Base-by-base conservation (phyloP, 2,329 filamentous ascomycete genomes). In the Colletotrichum sublineola region DNA sequence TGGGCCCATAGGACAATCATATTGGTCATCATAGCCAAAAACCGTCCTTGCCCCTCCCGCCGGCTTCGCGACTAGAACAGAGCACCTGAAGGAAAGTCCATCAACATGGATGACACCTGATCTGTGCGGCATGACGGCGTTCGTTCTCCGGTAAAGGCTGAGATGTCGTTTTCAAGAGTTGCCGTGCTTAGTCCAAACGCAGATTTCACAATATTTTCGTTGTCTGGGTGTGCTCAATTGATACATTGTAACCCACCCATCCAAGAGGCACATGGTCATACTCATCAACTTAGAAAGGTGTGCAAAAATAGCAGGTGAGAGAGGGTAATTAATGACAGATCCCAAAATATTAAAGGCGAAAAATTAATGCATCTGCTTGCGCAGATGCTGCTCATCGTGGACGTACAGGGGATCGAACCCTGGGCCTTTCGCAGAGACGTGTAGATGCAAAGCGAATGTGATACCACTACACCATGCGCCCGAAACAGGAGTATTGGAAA, bases 371-470 rank as follows among this genome's bases (percentile, higher is more conserved):
- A 5, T 0, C n/a, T 9, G n/a, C 61, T n/a, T 5, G 15, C 2
- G 24, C 44, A n/a, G 18, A 7, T n/a, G 53, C 15, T 29, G 0
- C 9, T 14, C 0, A 12, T 20, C 2, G 15, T 63, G 61, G 61
- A 63, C 61, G 61, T 52, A 52, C 61, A 63, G 61, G 61, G 60
- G 61, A 63, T 63, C 48, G 61, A 63, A 63, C 61, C 61, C 61
- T 63, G 61, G 61, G 61, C 61, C 61, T 53, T 50, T 50, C 46
- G 46, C 61, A 63, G 15, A 63, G 44, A 48, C n/a, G 36, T 63
- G 15, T 8, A 52, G 46, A 63, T 63, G 61, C 61, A 63, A 63
- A 63, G 61, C 61, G 61, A 50, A 50, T 50, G 61, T 50, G 46
- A 50, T 63, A 63, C 61, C 61, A 63, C 61, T 63, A 50, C 46